Conservation (phyloP, 768 basidiomycete species). For the Mycena vitilis region DNA sequence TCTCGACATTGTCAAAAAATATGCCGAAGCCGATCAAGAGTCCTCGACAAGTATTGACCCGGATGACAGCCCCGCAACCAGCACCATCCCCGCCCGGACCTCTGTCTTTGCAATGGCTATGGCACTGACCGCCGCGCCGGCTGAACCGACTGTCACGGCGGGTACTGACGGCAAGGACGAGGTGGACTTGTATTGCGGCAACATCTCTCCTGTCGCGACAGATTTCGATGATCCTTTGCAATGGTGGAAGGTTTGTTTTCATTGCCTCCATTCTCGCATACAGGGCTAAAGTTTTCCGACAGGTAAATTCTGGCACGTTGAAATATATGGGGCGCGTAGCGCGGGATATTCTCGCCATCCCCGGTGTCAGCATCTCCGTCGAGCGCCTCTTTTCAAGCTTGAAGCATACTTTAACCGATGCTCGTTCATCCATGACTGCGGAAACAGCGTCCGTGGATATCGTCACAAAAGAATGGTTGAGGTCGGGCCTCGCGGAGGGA, state of each 20-base stretch:
- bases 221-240: too few relatives aligned
- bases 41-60: neutral
- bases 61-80: neutral
- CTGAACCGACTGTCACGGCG: conserved; percentile 1
- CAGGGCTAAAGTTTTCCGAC: too few relatives aligned
- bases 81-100: neutral
- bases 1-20: conserved; percentile 16
- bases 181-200: too few relatives aligned
- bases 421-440: conserved; percentile 1
- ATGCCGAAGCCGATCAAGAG: neutral
- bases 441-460: neutral
- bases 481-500: neutral
- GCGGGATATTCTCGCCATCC: too few relatives aligned
- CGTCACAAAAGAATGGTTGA: neutral
- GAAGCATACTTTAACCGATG: too few relatives aligned
- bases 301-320: too few relatives aligned
- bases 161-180: conserved; percentile 12
- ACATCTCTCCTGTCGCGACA: too few relatives aligned
- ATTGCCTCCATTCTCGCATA: too few relatives aligned
- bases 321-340: too few relatives aligned
- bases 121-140: neutral
- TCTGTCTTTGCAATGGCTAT: conserved; percentile 21
- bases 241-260: too few relatives aligned
- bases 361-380: too few relatives aligned
- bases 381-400: too few relatives aligned